These are phyloP conservation scores for Penicillium subrubescens DNA, from an alignment of 495 filamentous ascomycete genomes.

Conservation along the genomic window DNA sequence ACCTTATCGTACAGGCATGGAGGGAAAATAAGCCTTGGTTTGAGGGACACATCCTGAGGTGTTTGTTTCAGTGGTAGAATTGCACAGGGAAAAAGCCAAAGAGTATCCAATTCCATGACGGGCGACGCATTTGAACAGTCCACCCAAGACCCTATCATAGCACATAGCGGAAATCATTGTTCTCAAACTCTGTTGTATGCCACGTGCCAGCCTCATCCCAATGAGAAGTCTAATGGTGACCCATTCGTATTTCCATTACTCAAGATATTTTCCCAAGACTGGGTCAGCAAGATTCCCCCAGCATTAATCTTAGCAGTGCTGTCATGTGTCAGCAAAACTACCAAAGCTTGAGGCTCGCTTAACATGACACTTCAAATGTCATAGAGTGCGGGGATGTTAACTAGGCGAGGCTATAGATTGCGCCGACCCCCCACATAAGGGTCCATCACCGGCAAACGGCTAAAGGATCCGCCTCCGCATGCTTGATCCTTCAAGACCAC, in stretches of 20 bases:
- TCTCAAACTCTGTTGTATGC: conserved; percentile 7
- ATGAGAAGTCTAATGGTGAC: not conserved
- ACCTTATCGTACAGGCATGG: conserved; percentile 58
- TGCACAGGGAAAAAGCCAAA: not conserved
- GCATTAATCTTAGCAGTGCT: not conserved
- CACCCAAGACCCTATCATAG: not conserved
- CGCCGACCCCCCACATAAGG: not conserved
- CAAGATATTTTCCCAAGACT: not conserved
- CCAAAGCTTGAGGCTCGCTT: not conserved
- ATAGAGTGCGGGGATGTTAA: not conserved
- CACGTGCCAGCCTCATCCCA: conserved; percentile 12
- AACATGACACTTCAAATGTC: not conserved
- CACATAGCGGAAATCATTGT: conserved; percentile 17
- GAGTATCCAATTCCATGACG: not conserved
- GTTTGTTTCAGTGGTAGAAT: conserved; percentile 28
- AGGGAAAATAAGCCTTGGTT: conserved; percentile 55
- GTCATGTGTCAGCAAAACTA: no score
- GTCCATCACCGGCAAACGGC: not conserved
- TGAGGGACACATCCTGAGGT: conserved; percentile 43
- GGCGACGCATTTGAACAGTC: not conserved
- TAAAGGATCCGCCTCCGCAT: not conserved
- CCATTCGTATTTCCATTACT: not conserved
- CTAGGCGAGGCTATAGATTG: not conserved
- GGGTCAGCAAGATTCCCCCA: not conserved
- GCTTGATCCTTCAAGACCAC: not conserved